phyloP scores from a whole-genome alignment of 495 filamentous ascomycete genomes.

The Pyrenula massariospora region DNA sequence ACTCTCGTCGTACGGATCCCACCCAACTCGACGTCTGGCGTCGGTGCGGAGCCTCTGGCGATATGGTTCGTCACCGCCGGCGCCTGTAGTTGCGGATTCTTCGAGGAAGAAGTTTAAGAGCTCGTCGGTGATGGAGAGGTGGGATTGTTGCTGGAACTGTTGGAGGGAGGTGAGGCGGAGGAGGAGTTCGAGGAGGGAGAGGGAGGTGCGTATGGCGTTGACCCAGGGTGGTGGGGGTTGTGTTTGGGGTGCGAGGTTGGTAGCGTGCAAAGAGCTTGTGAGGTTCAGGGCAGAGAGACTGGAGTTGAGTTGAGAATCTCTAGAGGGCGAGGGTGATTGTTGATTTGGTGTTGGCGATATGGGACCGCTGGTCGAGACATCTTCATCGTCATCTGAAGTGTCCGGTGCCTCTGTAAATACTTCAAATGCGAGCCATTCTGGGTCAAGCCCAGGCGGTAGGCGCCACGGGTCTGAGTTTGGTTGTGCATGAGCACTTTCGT shows the following conservation, averaged over 20 bases:
- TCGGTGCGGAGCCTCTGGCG: conserved; percentile 60
- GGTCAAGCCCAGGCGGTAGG: conserved; percentile 71
- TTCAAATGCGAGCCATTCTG: conserved; percentile 93
- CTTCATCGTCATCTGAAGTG: conserved; percentile 49
- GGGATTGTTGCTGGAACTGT: conserved; percentile 89
- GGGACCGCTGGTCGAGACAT: conserved; percentile 19
- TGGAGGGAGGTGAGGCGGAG: conserved; percentile 89
- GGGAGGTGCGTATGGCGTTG: conserved; percentile 59
- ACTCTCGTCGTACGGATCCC: conserved; percentile 73
- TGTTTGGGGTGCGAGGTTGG: conserved; percentile 26
- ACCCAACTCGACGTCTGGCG: conserved; percentile 70
- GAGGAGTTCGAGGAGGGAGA: conserved; percentile 89
- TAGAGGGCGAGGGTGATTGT: conserved; percentile 12
- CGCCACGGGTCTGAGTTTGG: conserved; percentile 57
- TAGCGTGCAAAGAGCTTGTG: conserved; percentile 16
- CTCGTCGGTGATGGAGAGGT: conserved; percentile 90
- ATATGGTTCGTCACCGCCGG: conserved; percentile 57
- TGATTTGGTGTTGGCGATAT: conserved; percentile 2
- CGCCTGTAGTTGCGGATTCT: conserved; percentile 62
- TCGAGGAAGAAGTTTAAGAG: conserved; percentile 88
- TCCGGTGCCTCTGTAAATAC: conserved; percentile 59
- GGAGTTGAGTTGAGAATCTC: conserved; percentile 28
- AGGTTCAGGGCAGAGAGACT: conserved; percentile 21
- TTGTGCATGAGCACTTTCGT: conserved; percentile 48
- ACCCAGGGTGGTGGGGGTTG: conserved; percentile 11